Conservation (phyloP, 768 basidiomycete species). For the Kwoniella dejecticola region DNA sequence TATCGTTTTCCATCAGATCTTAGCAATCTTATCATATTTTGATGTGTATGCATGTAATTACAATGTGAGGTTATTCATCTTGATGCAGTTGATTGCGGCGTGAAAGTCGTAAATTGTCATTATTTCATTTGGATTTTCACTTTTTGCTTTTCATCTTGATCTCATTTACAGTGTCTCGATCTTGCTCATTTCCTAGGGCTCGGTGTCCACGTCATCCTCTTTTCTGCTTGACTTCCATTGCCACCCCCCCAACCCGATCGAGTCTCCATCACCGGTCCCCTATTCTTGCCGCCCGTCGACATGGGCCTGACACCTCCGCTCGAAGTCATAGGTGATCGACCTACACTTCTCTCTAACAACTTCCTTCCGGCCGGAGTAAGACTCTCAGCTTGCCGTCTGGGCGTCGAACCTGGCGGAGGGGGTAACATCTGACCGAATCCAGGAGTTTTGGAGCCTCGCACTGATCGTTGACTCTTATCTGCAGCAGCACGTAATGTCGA, state of each 20-base stretch:
- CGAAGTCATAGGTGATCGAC: constrained; percentile 31
- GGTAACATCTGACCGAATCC: constrained; percentile 68
- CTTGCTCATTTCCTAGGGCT: constrained; percentile 33
- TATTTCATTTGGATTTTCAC: no score
- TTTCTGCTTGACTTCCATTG: constrained; percentile 11
- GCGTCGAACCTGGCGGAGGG: constrained; percentile 69
- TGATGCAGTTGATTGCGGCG: no score
- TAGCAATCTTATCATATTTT: background rate
- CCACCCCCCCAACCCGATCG: constrained; percentile 33
- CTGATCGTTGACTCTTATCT: constrained; percentile 41
- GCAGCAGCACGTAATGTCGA: constrained; percentile 57
- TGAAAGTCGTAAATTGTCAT: no score
- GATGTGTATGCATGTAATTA: background rate
- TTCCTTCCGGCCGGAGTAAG: constrained; percentile 83
- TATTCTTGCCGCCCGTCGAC: constrained; percentile 34
- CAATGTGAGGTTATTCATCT: background rate
- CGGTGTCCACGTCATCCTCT: constrained; percentile 40
- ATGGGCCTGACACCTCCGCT: constrained; percentile 1
- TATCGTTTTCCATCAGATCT: no score
- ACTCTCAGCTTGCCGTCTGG: constrained; percentile 70
- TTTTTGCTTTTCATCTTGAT: background rate
- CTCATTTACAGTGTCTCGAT: no score
- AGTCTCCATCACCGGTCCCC: constrained; percentile 46
- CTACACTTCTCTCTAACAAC: constrained; percentile 62
- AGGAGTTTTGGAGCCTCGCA: constrained; percentile 52